These are phyloP conservation scores for Tulasnella sp. DNA, from an alignment of 768 basidiomycete genomes.

Conservation along the genomic window DNA sequence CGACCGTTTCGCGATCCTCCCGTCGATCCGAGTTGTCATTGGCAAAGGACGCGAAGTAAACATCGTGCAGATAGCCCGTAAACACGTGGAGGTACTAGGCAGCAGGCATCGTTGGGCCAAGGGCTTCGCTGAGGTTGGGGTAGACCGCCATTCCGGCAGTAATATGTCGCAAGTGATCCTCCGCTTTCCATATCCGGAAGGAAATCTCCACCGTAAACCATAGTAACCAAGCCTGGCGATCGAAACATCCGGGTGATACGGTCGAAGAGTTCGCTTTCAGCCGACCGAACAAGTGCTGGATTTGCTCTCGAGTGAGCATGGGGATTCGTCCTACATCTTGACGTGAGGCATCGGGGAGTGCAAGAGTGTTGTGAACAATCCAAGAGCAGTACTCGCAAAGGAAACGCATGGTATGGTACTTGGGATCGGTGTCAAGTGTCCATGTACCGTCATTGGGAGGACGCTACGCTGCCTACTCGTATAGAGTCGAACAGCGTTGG, in stretches of 20 bases:
- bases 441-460: neutral
- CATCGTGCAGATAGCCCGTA: slow-evolving; percentile 24
- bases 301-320: slow-evolving; percentile 28
- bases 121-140: neutral
- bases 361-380: slow-evolving; percentile 22
- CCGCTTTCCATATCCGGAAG: slow-evolving; percentile 30
- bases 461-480: slow-evolving; percentile 26
- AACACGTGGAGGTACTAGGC: slow-evolving; percentile 18
- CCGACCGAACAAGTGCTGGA: slow-evolving; percentile 30
- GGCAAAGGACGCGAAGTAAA: slow-evolving; percentile 20
- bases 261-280: slow-evolving; percentile 32
- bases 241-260: slow-evolving; percentile 5
- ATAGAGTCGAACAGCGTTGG: slow-evolving; percentile 34
- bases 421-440: neutral
- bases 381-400: slow-evolving; percentile 39
- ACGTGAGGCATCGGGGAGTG: slow-evolving; percentile 22
- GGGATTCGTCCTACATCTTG: slow-evolving; percentile 27
- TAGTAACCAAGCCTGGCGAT: slow-evolving; percentile 29
- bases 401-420: slow-evolving; percentile 25
- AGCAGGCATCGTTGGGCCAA: neutral
- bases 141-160: neutral
- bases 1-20: neutral
- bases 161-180: neutral
- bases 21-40: too few relatives aligned
- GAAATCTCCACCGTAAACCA: slow-evolving; percentile 58